phyloP scores from a whole-genome alignment of 2,329 filamentous ascomycete species.

The Fusarium sp. region DNA sequence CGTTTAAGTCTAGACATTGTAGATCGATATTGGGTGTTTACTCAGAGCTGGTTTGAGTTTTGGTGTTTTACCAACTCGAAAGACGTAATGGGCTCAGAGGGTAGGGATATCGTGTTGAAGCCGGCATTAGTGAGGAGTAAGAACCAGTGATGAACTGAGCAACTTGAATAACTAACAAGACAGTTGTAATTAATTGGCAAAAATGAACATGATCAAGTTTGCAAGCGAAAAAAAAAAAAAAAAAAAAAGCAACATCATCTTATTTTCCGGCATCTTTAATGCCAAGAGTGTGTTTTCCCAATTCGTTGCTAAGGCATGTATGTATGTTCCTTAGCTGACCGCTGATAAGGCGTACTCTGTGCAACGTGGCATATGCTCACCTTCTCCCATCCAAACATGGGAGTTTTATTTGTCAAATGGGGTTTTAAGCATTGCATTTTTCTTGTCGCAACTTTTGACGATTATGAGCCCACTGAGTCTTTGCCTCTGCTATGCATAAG shows the following conservation, averaged over 20 bases:
- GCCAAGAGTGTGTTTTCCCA: neutral
- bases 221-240: neutral
- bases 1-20: neutral
- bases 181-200: neutral
- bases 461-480: neutral
- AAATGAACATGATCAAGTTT: neutral
- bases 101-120: neutral
- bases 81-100: neutral
- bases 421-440: neutral
- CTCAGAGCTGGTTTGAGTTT: neutral
- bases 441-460: neutral
- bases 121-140: neutral
- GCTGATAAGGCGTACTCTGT: neutral
- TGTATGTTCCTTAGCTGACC: conserved; percentile 1
- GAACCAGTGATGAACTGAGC: neutral
- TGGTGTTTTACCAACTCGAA: neutral
- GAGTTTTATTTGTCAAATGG: neutral
- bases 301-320: neutral
- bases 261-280: neutral
- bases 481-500: neutral
- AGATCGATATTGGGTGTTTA: neutral
- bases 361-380: conserved; percentile 1
- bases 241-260: neutral
- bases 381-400: neutral
- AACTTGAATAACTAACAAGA: neutral